Evolutionary conservation across 495 filamentous ascomycete species (phyloP), one percentile per base, ranked within the genome.

Genomic region (Cladorrhinum samala): DNA sequence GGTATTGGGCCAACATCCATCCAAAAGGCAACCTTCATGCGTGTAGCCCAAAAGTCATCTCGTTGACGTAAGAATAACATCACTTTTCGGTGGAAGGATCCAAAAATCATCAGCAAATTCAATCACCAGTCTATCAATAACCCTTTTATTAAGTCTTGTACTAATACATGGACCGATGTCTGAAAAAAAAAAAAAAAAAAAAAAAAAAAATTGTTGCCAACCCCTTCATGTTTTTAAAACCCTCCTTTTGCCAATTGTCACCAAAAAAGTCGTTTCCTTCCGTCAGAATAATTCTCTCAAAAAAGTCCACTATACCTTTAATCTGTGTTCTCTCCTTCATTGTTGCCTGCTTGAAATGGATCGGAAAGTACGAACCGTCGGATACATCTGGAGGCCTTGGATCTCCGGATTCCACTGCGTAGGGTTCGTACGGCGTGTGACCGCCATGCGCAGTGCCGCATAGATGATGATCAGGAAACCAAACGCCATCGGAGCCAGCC

Each of bases 361-460:
- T 9, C 60, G 41, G 16, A 52, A 52, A 20, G 55, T 61, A 9
- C 52, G 51, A 19, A 67, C 64, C 13, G 64, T 67, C n/a, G 64
- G 64, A 51, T 48, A 64, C 64, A 67, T 67, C 46, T 59, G 61
- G 36, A 67, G 43, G 1, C 64, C 64, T 19, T 51, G 25, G 33
- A 67, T 64, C 24, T 64, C 61, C 13, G 64, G 64, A 50, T 64
- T 67, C 61, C 61, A 67, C 49, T 62, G 57, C 30, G 58, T 49
- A 0, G 64, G 64, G 18, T 55, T 62, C 11, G 54, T 50, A 11
- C 46, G 51, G 18, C 64, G 39, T 13, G 56, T 38, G 37, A 67
- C 54, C 16, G 64, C 27, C 52, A 64, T 58, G 17, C 64, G 51
- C 41, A 62, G 8, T 4, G 50, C 9, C 7, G 56, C 56, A 36